These are phyloP conservation scores for Taphrina wiesneri DNA, from an alignment of 1,139 yeast genomes.

Conservation along the genomic window DNA sequence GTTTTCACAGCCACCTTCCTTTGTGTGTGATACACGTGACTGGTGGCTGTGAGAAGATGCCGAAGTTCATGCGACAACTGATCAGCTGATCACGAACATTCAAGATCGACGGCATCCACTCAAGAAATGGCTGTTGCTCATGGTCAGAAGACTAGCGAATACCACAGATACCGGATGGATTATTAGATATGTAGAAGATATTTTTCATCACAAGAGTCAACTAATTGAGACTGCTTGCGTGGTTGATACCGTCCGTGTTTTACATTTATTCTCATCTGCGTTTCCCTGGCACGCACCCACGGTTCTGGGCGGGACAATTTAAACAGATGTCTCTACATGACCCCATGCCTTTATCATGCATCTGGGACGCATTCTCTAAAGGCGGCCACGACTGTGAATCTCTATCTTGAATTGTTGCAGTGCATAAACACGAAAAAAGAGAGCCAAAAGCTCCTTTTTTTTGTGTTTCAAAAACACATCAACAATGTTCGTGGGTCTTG, in stretches of 20 bases:
- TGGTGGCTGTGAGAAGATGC: too few species aligned
- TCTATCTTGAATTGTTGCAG: neutral
- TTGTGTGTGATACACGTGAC: too few species aligned
- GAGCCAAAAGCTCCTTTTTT: neutral
- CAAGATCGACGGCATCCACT: too few species aligned
- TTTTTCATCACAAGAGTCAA: slow-evolving; percentile 32
- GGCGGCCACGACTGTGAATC: neutral
- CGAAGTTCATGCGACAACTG: too few species aligned
- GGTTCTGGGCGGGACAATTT: slow-evolving; percentile 34
- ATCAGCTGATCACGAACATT: too few species aligned
- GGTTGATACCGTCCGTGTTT: slow-evolving; percentile 31
- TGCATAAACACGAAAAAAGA: neutral
- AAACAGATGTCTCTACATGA: slow-evolving; percentile 21
- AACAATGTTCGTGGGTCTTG: neutral
- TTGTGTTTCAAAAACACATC: neutral
- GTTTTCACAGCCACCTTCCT: neutral
- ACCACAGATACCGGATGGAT: too few species aligned
- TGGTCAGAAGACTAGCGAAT: too few species aligned
- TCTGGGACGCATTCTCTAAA: too few species aligned
- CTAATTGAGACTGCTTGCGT: slow-evolving; percentile 24
- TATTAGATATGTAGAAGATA: slow-evolving; percentile 16
- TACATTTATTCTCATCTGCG: slow-evolving; percentile 24
- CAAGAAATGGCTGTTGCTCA: too few species aligned
- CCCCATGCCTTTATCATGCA: too few species aligned
- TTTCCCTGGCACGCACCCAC: slow-evolving; percentile 34